phyloP scores from a whole-genome alignment of 495 filamentous ascomycete genomes.

The Podospora anserina region DNA sequence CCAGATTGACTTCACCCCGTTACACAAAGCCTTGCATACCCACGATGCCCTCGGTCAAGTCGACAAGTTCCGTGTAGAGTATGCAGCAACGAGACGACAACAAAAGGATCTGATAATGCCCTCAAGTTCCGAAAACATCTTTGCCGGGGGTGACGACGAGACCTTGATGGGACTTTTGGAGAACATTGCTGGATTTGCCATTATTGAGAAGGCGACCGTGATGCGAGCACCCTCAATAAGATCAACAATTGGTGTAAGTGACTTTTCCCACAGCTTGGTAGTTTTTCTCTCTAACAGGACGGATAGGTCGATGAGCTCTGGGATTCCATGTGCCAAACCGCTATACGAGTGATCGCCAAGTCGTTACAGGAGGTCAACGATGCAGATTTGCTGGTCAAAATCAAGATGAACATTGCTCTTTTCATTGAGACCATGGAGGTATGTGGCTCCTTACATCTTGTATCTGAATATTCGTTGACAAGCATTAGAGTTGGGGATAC shows the following conservation, averaged over 20 bases:
- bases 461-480: slow-evolving; percentile 24
- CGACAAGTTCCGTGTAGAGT: slow-evolving; percentile 85
- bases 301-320: slow-evolving; percentile 87
- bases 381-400: slow-evolving; percentile 80
- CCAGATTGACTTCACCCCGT: slow-evolving; percentile 87
- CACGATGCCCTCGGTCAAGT: slow-evolving; percentile 91
- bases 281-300: slow-evolving; percentile 25
- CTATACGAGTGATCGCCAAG: slow-evolving; percentile 73
- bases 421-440: slow-evolving; percentile 98
- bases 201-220: slow-evolving; percentile 93
- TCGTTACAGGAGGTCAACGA: slow-evolving; percentile 74
- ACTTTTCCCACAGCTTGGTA: neutral
- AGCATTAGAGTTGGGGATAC: slow-evolving; percentile 76
- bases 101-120: slow-evolving; percentile 91
- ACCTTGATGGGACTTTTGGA: slow-evolving; percentile 83
- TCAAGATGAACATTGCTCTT: slow-evolving; percentile 84
- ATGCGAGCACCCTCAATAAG: slow-evolving; percentile 75
- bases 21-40: slow-evolving; percentile 95
- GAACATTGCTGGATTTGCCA: slow-evolving; percentile 92
- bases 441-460: neutral
- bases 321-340: slow-evolving; percentile 94
- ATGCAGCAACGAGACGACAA: slow-evolving; percentile 79
- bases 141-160: slow-evolving; percentile 64
- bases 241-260: slow-evolving; percentile 74
- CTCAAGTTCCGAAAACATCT: slow-evolving; percentile 60